Evolutionary conservation across 2,329 filamentous ascomycete genomes (phyloP).

Genomic region (Colletotrichum sp.): DNA sequence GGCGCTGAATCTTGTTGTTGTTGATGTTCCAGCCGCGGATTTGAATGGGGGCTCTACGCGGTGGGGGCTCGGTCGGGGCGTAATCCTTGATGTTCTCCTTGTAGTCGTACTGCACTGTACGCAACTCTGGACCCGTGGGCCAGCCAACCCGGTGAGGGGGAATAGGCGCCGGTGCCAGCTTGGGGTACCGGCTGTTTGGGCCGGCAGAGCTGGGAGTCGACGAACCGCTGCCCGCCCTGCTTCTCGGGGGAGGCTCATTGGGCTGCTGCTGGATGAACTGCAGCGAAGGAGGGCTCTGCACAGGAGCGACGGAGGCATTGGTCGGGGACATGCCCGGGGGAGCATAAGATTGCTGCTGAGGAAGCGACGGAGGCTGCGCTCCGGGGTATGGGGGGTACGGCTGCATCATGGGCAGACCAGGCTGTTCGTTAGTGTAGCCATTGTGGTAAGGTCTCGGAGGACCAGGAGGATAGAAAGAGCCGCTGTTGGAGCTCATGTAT

Average conservation of each 20-base stretch:
- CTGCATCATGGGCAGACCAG: conserved; percentile 11
- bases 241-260: conserved; percentile 1
- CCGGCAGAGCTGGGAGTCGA: conserved; percentile 18
- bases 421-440: conserved; percentile 13
- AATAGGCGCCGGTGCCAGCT: conserved; percentile 63
- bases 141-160: conserved; percentile 54
- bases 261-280: conserved; percentile 20
- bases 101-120: conserved; percentile 62
- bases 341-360: conserved; percentile 1
- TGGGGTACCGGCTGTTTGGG: conserved; percentile 45
- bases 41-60: conserved; percentile 58
- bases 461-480: conserved; percentile 17
- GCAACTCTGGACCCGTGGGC: conserved; percentile 55
- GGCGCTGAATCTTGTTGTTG: conserved; percentile 18
- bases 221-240: conserved; percentile 21
- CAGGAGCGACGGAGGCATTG: conserved; percentile 18
- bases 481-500: conserved; percentile 15
- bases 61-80: conserved; percentile 57
- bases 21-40: conserved; percentile 56
- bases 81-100: conserved; percentile 64
- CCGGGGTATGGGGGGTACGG: conserved; percentile 5
- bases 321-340: conserved; percentile 18
- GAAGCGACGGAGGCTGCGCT: not conserved
- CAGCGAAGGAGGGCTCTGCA: conserved; percentile 15
- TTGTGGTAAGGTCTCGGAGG: conserved; percentile 19